Base-by-base conservation (phyloP, 225 moss, liverwort and hornwort species). In the Pseudisothecium myosuroides region DNA sequence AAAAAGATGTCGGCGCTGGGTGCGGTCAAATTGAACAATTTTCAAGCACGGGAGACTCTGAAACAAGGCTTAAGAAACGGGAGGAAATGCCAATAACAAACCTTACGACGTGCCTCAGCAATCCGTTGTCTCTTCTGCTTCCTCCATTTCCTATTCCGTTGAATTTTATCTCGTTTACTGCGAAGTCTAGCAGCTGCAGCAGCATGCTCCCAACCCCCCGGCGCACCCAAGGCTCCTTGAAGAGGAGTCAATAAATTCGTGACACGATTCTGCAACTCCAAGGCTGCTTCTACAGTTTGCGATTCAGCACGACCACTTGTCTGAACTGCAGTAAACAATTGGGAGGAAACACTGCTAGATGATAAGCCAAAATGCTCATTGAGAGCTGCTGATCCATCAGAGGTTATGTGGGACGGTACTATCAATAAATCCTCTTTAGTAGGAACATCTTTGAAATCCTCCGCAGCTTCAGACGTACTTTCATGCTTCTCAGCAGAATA, bases 141-240 rank as follows among this genome's bases (percentile, higher is more conserved):
- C 91, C 99, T 94, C 99, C 99, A 97, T 89, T 92, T 96, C 92
- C 99, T 93, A 81, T 96, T 99, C 34, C 97, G 95, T 39, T 86
- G 83, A 58, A 96, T 85, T 89, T 99, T 99, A 76, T 89, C 90
- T 85, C 95, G 91, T 76, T 94, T 96, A 47, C 91, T 91, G 65
- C 87, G 92, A 63, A 97, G 95, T 89, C 90, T 90, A 85, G 94
- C 94, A 82, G 93, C 92, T 86, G 95, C 93, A 50, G 89, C 88
- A 87, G 92, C 91, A 88, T 91, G 90, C 89, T 95, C 93, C 88
- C 90, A 90, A 82, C 93, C 94, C 47, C 92, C 95, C 58, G 89
- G 90, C 56, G 90, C 95, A 89, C 95, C 95, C 79, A 97, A 89
- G 83, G 95, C 95, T 87, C 93, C 95, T 88, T 94, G 91, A 29